Conservation (phyloP, 495 filamentous ascomycete genomes). For the Penicillium samsonianum region DNA sequence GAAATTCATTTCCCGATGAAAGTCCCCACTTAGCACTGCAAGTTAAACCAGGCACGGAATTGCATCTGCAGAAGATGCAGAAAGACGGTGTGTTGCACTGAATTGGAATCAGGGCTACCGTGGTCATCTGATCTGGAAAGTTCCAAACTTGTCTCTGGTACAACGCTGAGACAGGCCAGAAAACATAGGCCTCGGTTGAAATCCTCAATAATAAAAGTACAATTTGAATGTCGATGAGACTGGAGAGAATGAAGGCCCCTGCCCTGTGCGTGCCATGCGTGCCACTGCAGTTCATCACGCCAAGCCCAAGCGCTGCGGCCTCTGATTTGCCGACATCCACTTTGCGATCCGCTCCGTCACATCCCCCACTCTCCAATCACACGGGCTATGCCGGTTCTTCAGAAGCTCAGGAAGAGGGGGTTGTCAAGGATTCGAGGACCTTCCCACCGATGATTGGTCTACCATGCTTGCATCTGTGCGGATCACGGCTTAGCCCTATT, state of each 20-base stretch:
- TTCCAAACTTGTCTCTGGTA: slow-evolving; percentile 19
- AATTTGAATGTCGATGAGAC: slow-evolving; percentile 25
- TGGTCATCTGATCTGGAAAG: slow-evolving; percentile 23
- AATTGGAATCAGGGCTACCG: slow-evolving; percentile 13
- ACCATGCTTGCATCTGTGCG: slow-evolving; percentile 23
- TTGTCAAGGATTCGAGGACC: slow-evolving; percentile 2
- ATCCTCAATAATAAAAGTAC: background rate
- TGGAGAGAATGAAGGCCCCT: slow-evolving; percentile 1
- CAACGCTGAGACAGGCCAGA: slow-evolving; percentile 3
- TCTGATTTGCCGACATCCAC: slow-evolving; percentile 26
- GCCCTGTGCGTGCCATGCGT: slow-evolving; percentile 22
- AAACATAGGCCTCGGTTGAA: background rate
- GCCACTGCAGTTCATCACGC: slow-evolving; percentile 35
- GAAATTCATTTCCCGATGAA: background rate
- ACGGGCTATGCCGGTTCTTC: slow-evolving; percentile 13
- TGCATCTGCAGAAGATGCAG: background rate
- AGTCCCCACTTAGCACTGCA: slow-evolving; percentile 16
- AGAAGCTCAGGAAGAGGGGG: slow-evolving; percentile 22
- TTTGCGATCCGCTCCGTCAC: slow-evolving; percentile 30
- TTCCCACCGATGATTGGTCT: slow-evolving; percentile 18
- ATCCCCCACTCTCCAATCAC: slow-evolving; percentile 29
- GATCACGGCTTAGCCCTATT: slow-evolving; percentile 17
- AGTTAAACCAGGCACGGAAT: background rate
- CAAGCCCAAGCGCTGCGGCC: slow-evolving; percentile 14
- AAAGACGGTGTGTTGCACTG: slow-evolving; percentile 6